A percentile compares a stretch with the other conserved stretches of the same genome.
Evolutionary conservation across 148 eudicot genomes (phyloP).

Genomic region (Tetragonia tetragonoides): DNA sequence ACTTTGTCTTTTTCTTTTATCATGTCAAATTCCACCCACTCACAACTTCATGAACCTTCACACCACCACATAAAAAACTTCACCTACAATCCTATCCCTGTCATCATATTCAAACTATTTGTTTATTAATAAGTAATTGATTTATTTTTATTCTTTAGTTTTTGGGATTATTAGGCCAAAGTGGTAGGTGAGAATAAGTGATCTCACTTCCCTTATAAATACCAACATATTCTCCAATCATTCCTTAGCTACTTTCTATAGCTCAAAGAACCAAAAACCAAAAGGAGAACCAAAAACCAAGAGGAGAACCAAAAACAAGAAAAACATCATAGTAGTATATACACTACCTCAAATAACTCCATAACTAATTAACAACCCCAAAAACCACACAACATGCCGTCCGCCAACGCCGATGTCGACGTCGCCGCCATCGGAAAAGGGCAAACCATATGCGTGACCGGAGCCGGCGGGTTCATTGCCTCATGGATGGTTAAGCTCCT

Average conservation of each 20-base stretch:
- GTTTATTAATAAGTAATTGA: not conserved
- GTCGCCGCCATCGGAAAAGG: constrained; percentile 33
- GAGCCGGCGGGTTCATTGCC: constrained; percentile 93
- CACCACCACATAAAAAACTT: too few relatives aligned
- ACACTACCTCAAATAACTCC: too few relatives aligned
- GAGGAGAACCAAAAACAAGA: constrained; percentile 11
- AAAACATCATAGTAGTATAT: not conserved
- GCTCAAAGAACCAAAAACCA: constrained; percentile 7
- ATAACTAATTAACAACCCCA: not conserved
- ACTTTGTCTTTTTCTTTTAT: too few relatives aligned
- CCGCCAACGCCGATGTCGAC: not conserved
- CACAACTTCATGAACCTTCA: too few relatives aligned
- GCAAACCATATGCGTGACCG: constrained; percentile 75
- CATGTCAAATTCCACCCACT: too few relatives aligned
- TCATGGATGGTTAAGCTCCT: constrained; percentile 90
- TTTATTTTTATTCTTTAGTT: not conserved
- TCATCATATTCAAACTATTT: not conserved
- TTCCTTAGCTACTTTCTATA: constrained; percentile 18
- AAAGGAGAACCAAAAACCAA: constrained; percentile 13
- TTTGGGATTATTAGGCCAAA: not conserved
- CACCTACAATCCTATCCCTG: too few relatives aligned
- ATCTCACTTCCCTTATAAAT: constrained; percentile 25
- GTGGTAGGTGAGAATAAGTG: constrained; percentile 30
- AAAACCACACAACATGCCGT: constrained; percentile 30
- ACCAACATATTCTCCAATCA: constrained; percentile 2